Evolutionary conservation across 768 basidiomycete species (phyloP).

Genomic region (Lactifluus piperatus): DNA sequence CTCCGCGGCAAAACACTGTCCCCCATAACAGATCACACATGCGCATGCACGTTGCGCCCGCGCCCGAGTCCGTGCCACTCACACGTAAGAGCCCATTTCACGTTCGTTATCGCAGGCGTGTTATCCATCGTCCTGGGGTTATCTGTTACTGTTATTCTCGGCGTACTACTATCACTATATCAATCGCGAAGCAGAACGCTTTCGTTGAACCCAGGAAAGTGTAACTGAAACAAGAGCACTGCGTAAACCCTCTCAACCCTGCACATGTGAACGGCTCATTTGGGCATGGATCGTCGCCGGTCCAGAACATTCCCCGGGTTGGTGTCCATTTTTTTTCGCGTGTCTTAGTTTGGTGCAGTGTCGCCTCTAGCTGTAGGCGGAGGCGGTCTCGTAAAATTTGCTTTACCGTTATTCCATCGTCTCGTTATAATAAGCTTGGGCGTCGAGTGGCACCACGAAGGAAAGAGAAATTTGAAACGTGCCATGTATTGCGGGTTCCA

Average conservation of each 20-base stretch:
- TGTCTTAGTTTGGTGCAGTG: not conserved
- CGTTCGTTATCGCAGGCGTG: not conserved
- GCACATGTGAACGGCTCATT: not conserved
- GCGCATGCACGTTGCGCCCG: not conserved
- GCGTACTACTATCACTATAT: not conserved
- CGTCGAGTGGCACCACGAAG: not conserved
- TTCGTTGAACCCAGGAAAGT: too few species aligned
- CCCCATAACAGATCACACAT: not conserved
- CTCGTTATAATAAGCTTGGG: not conserved
- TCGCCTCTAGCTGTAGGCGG: not conserved
- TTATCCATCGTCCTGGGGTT: not conserved
- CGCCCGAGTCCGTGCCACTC: not conserved
- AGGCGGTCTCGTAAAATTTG: not conserved
- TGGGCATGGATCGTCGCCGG: not conserved
- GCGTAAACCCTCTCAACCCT: not conserved
- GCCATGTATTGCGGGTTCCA: slow-evolving; percentile 1
- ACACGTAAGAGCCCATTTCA: slow-evolving; percentile 1
- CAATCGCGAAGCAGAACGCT: too few species aligned
- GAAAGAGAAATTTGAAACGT: not conserved
- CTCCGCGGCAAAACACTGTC: not conserved
- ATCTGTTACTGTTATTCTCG: not conserved
- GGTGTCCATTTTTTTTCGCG: not conserved
- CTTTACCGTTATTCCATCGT: not conserved
- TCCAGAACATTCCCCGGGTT: not conserved
- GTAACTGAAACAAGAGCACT: not conserved